Conservation (phyloP, 176 grass and related monocot species). For the Raddia distichophylla region DNA sequence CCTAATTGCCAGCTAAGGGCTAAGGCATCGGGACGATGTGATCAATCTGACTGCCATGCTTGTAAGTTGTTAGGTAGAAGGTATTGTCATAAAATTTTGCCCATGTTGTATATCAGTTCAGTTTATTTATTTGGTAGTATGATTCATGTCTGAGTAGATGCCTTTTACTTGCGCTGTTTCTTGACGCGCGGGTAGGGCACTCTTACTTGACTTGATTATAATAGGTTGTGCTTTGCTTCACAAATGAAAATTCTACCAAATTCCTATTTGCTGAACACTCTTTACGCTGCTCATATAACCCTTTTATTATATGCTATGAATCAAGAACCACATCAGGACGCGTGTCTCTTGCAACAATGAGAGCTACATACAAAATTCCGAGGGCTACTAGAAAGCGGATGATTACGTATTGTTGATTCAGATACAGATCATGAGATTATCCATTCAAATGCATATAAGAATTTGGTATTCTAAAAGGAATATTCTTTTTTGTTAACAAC, state of each 20-base stretch:
- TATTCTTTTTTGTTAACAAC: too few relatives aligned
- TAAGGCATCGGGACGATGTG: neutral
- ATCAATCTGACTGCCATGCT: neutral
- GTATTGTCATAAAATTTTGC: neutral
- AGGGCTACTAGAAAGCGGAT: neutral
- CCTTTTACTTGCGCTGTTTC: neutral
- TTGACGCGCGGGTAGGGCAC: neutral
- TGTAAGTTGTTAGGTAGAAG: neutral
- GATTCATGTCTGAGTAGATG: neutral
- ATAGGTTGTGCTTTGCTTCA: neutral
- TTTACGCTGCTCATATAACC: neutral
- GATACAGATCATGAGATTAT: constrained; percentile 30
- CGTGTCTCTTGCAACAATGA: constrained; percentile 20
- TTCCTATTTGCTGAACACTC: neutral
- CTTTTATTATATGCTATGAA: neutral
- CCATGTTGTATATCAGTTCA: neutral
- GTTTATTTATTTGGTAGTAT: neutral
- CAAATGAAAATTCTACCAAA: neutral
- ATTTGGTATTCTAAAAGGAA: too few relatives aligned
- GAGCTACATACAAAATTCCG: neutral
- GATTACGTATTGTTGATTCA: neutral
- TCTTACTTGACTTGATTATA: constrained; percentile 4
- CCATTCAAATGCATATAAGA: neutral
- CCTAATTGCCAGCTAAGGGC: constrained; percentile 13
- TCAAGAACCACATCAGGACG: neutral